Conservation (phyloP, 2,329 filamentous ascomycete species). For the Dothistroma pini region DNA sequence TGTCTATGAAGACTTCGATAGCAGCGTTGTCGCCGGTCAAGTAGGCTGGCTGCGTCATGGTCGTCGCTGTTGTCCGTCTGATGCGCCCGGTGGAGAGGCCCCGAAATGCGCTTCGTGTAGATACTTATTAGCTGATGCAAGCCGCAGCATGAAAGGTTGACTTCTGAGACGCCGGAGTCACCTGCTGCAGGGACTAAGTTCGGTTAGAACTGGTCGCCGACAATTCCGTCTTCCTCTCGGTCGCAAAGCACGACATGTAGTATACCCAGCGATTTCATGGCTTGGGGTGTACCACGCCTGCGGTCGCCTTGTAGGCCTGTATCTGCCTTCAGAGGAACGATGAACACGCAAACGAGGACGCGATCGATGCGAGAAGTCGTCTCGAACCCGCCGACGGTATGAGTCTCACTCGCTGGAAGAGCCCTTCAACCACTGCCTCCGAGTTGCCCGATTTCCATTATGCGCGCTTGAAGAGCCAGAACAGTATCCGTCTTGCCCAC, state of each 20-base stretch:
- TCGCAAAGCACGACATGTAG: no score
- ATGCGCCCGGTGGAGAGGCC: background rate
- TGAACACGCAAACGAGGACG: background rate
- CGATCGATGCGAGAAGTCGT: background rate
- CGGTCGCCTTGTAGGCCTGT: background rate
- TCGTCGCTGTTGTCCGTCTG: background rate
- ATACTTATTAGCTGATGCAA: no score
- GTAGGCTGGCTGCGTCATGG: conserved; percentile 40
- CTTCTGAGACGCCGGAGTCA: background rate
- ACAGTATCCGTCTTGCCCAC: conserved; percentile 30
- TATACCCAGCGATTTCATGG: background rate
- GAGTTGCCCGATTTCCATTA: conserved; percentile 24
- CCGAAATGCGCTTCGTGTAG: no score
- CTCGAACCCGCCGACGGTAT: conserved; percentile 4
- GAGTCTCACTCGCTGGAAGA: conserved; percentile 26
- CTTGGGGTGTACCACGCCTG: no score
- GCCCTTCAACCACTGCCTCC: conserved; percentile 11
- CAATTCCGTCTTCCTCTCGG: background rate
- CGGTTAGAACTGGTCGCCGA: background rate
- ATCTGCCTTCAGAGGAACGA: background rate
- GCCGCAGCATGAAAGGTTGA: background rate
- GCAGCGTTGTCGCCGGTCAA: conserved; percentile 74
- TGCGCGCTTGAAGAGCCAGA: conserved; percentile 24
- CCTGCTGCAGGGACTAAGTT: background rate
- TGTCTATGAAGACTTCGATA: conserved; percentile 79